Evolutionary conservation across 2,329 filamentous ascomycete species (phyloP).

Genomic region (Colletotrichum viniferum): DNA sequence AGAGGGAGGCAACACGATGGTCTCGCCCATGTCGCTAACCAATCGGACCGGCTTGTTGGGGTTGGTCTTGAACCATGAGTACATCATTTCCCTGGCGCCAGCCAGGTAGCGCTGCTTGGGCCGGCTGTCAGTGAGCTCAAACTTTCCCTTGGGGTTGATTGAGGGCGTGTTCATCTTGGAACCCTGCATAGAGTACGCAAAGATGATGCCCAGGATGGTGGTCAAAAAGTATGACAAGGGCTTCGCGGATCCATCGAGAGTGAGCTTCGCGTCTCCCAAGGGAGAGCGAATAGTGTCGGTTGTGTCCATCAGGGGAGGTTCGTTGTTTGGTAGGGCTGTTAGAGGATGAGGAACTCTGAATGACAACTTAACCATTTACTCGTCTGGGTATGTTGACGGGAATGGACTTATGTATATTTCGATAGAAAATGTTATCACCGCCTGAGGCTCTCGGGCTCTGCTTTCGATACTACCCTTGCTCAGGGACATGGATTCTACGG

Average conservation of each 20-base stretch:
- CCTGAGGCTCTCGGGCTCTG: not conserved
- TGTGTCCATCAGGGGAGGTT: not conserved
- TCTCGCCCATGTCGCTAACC: not conserved
- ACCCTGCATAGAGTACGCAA: not conserved
- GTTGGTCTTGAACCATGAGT: conserved; percentile 1
- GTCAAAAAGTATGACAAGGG: conserved; percentile 6
- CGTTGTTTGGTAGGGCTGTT: too few relatives aligned
- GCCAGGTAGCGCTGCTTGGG: not conserved
- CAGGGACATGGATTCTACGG: not conserved
- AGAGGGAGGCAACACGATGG: not conserved
- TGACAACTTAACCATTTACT: not conserved
- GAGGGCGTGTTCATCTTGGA: conserved; percentile 1
- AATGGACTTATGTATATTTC: not conserved
- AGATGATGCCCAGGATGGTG: not conserved
- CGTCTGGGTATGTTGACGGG: not conserved
- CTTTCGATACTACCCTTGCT: not conserved
- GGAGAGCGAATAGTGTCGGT: not conserved
- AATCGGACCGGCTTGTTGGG: not conserved
- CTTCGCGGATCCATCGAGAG: not conserved
- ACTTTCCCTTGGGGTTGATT: not conserved
- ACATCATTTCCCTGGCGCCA: not conserved
- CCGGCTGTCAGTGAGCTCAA: not conserved
- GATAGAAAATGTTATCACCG: not conserved
- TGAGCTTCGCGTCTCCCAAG: not conserved
- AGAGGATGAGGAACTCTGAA: not conserved